Conservation (phyloP, 306 rosid genomes). For the Senna tora region DNA sequence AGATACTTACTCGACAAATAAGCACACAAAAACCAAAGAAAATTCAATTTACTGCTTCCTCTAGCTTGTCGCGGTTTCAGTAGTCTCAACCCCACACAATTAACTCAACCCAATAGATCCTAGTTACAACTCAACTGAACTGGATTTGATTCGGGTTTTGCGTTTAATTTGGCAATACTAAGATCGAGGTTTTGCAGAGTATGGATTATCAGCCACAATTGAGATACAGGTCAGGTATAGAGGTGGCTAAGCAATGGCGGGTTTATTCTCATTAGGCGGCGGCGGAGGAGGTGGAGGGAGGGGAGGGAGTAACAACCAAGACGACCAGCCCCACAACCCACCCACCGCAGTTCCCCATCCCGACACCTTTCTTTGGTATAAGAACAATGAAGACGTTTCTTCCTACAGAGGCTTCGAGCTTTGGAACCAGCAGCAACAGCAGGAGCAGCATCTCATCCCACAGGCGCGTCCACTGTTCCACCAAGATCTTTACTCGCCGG, state of each 20-base stretch:
- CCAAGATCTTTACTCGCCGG: constrained; percentile 73
- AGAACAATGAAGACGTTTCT: constrained; percentile 53
- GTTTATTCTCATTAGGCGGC: constrained; percentile 82
- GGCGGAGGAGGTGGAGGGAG: constrained; percentile 37
- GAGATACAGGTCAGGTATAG: constrained; percentile 46
- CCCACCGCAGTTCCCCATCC: constrained; percentile 49
- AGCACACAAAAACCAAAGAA: constrained; percentile 31
- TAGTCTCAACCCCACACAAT: neutral
- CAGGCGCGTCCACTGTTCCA: constrained; percentile 52
- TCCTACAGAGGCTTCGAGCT: constrained; percentile 73
- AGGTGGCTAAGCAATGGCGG: constrained; percentile 65
- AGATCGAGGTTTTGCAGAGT: constrained; percentile 51
- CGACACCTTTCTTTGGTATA: constrained; percentile 66
- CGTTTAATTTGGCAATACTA: constrained; percentile 14
- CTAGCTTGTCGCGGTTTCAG: neutral
- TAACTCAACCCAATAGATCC: no score
- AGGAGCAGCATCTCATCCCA: constrained; percentile 39
- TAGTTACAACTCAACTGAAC: neutral
- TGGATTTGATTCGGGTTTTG: constrained; percentile 14
- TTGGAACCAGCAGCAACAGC: constrained; percentile 66
- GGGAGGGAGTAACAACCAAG: constrained; percentile 41
- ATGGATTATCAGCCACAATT: constrained; percentile 74
- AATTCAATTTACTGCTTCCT: constrained; percentile 6
- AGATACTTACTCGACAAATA: neutral
- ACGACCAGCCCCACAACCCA: constrained; percentile 37